phyloP scores from a whole-genome alignment of 1,284 basidiomycete species.

The Sporisorium iseilematis-ciliati region DNA sequence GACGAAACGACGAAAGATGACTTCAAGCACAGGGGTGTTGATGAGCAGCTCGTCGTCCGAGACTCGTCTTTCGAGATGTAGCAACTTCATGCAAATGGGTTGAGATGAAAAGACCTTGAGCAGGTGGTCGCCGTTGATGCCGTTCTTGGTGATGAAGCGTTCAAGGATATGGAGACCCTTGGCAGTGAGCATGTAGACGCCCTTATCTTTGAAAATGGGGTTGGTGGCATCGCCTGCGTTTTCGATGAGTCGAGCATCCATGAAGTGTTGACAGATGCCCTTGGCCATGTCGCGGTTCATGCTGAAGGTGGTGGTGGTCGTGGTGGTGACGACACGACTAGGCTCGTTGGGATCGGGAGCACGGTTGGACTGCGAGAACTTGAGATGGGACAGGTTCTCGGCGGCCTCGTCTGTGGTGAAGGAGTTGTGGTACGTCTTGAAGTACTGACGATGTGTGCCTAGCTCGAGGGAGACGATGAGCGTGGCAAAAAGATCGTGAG shows the following conservation, averaged over 20 bases:
- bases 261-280: constrained; percentile 98
- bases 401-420: constrained; percentile 98
- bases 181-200: constrained; percentile 93
- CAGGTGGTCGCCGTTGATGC: constrained; percentile 90
- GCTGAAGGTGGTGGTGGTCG: constrained; percentile 98
- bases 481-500: constrained; percentile 96
- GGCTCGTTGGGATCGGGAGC: constrained; percentile 97
- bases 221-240: constrained; percentile 90
- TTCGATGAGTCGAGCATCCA: constrained; percentile 97
- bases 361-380: constrained; percentile 98
- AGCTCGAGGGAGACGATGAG: constrained; percentile 93
- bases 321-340: constrained; percentile 95
- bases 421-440: constrained; percentile 91
- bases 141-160: constrained; percentile 98
- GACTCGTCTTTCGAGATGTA: constrained; percentile 92
- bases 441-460: constrained; percentile 90
- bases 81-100: constrained; percentile 96
- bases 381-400: constrained; percentile 90
- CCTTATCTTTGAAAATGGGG: constrained; percentile 94
- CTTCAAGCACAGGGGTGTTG: constrained; percentile 90
- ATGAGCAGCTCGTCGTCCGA: constrained; percentile 98
- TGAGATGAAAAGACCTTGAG: constrained; percentile 89
- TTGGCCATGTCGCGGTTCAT: constrained; percentile 99
- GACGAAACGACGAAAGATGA: constrained; percentile 93
- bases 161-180: constrained; percentile 99